Percentiles rank a stretch among this genome's conserved stretches.
Conservation (phyloP, 2,329 filamentous ascomycete genomes). For the Plectosphaerella cucumerina region DNA sequence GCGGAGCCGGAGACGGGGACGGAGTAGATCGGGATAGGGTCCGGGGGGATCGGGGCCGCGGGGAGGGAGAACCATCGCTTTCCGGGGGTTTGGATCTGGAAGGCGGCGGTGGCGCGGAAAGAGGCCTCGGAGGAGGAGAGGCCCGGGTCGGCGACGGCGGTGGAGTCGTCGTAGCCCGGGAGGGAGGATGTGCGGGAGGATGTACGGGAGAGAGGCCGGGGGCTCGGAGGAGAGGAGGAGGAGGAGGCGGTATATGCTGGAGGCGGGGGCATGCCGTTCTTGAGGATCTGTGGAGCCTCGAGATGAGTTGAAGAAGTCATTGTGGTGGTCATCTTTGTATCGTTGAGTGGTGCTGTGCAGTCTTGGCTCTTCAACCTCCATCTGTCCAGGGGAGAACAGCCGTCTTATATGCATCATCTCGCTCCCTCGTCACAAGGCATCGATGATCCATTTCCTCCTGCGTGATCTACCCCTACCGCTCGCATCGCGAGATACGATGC, state of each 20-base stretch:
- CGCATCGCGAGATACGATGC: too few species aligned
- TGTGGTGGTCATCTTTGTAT: background rate
- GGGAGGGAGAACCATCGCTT: slow-evolving; percentile 39
- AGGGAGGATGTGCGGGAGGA: slow-evolving; percentile 14
- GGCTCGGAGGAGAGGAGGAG: background rate
- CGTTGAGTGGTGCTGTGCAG: too few species aligned
- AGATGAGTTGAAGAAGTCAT: background rate
- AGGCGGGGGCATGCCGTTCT: background rate
- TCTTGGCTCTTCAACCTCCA: too few species aligned
- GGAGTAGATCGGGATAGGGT: slow-evolving; percentile 38
- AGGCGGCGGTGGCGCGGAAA: slow-evolving; percentile 38
- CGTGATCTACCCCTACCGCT: too few species aligned
- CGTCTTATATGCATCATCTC: too few species aligned
- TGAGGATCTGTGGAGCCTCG: background rate
- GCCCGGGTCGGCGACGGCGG: slow-evolving; percentile 8
- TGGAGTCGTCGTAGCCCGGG: slow-evolving; percentile 22
- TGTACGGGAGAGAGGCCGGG: slow-evolving; percentile 6
- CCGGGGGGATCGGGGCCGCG: slow-evolving; percentile 23
- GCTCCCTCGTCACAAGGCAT: too few species aligned
- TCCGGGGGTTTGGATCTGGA: slow-evolving; percentile 46
- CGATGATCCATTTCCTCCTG: too few species aligned
- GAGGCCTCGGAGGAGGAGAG: slow-evolving; percentile 7
- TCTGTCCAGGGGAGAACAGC: too few species aligned
- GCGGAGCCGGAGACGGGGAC: slow-evolving; percentile 24
- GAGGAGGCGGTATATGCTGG: background rate